Evolutionary conservation across 331 rosid species (phyloP).

Genomic region (Rhamnella rubrinervis): DNA sequence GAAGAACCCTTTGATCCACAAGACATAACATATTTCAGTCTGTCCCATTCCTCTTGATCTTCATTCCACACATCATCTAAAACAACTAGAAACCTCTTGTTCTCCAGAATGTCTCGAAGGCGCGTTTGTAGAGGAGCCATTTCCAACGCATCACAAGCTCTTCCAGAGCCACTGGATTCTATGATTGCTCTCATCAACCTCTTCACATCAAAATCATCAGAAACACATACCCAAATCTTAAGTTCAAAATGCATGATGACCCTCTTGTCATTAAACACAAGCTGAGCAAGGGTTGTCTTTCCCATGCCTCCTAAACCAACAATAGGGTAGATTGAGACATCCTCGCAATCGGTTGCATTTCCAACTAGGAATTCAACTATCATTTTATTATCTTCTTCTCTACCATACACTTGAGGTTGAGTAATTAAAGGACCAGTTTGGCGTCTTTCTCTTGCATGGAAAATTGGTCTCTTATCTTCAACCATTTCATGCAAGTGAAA

Average conservation of each 20-base stretch:
- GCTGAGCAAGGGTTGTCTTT: slow-evolving; percentile 50
- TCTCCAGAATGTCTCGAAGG: not conserved
- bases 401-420: slow-evolving; percentile 14
- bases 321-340: slow-evolving; percentile 17
- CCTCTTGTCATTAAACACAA: slow-evolving; percentile 24
- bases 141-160: not conserved
- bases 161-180: not conserved
- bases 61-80: slow-evolving; percentile 41
- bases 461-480: not conserved
- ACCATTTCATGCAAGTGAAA: slow-evolving; percentile 17
- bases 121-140: not conserved
- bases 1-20: slow-evolving; percentile 36
- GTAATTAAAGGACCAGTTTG: not conserved
- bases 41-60: slow-evolving; percentile 31
- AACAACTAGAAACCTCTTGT: slow-evolving; percentile 4
- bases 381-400: slow-evolving; percentile 22
- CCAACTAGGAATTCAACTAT: slow-evolving; percentile 2
- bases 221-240: slow-evolving; percentile 36
- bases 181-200: slow-evolving; percentile 17
- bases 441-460: not conserved
- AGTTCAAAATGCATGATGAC: slow-evolving; percentile 14
- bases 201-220: slow-evolving; percentile 30
- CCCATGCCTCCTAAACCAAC: slow-evolving; percentile 54
- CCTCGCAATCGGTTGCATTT: not conserved
- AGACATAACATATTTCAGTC: slow-evolving; percentile 26